Evolutionary conservation across 1,284 basidiomycete species (phyloP), one percentile per base, ranked within the genome.

Genomic region (Boletus mariae): DNA sequence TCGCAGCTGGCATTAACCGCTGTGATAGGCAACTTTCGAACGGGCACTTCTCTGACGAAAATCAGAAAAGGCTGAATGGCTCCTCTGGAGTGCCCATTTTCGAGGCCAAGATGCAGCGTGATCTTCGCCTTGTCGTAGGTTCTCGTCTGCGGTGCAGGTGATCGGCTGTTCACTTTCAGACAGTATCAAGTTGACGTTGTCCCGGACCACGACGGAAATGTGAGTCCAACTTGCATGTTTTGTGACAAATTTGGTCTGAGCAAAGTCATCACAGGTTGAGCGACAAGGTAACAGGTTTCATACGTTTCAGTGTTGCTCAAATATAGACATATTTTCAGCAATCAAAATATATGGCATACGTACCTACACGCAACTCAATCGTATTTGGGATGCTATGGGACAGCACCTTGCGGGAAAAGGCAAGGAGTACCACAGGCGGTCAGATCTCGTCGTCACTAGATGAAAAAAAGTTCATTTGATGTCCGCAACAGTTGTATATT

Each of bases 181-280:
- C 23, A 87, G 84, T 87, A 87, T 63, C 83, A 84, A 67, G 67
- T 87, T 1, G 84, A 87, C 55, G 80, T 82, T 45, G 63, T 80
- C 5, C 73, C 77, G 0, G 79, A 83, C 47, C 76, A 75, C 42
- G 76, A 79, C 51, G 73, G 69, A 10, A 61, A 76, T 38, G 83
- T 83, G 55, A 51, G 78, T 65, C 32, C n/a, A 8, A 45, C 25
- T 32, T 12, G 1, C 5, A 17, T 47, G 1, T 20, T 20, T 41
- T 13, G 10, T 9, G n/a, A 17, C 35, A n/a, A n/a, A n/a, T 9
- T 20, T 25, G 2, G 17, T 45, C 11, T 51, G 31, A 61, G 4
- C 25, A 17, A 26, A 9, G n/a, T 35, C 17, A n/a, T n/a, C n/a
- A n/a, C n/a, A n/a, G n/a, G n/a, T n/a, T n/a, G 82, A 85, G 55